Conservation (phyloP, 495 filamentous ascomycete genomes). For the Penicillium cataractarum region DNA sequence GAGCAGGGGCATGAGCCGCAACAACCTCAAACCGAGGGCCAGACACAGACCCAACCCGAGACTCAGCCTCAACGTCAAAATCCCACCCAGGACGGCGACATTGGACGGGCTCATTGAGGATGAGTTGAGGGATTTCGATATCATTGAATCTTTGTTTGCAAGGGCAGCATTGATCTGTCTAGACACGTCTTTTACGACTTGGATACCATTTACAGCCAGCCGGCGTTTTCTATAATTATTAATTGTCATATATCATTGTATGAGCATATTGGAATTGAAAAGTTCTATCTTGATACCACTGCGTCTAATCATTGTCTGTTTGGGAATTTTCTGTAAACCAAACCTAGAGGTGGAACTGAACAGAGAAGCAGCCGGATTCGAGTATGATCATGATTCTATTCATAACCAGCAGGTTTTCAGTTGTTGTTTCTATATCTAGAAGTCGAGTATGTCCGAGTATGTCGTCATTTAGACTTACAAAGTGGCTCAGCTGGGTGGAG, state of each 20-base stretch:
- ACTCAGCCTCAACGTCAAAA: background rate
- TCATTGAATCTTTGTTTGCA: background rate
- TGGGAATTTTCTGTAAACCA: too few relatives aligned
- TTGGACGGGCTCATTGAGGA: conserved; percentile 10
- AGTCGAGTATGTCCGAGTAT: too few relatives aligned
- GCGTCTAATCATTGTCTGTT: background rate
- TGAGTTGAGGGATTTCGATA: background rate
- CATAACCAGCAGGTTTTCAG: too few relatives aligned
- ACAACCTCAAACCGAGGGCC: background rate
- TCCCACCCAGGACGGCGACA: background rate
- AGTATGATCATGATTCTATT: too few relatives aligned
- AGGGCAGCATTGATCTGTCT: conserved; percentile 7
- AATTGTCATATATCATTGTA: conserved; percentile 1
- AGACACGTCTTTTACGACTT: conserved; percentile 11
- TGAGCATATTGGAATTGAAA: background rate
- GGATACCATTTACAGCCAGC: conserved; percentile 1
- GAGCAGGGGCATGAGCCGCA: background rate
- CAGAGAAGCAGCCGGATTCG: too few relatives aligned
- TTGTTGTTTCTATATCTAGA: too few relatives aligned
- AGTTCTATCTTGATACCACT: background rate
- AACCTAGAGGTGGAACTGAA: too few relatives aligned
- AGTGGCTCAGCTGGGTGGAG: background rate
- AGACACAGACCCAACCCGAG: background rate
- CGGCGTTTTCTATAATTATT: conserved; percentile 1
- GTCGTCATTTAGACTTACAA: too few relatives aligned